Conservation (phyloP, 495 filamentous ascomycete species). For the Penicillium samsonianum region DNA sequence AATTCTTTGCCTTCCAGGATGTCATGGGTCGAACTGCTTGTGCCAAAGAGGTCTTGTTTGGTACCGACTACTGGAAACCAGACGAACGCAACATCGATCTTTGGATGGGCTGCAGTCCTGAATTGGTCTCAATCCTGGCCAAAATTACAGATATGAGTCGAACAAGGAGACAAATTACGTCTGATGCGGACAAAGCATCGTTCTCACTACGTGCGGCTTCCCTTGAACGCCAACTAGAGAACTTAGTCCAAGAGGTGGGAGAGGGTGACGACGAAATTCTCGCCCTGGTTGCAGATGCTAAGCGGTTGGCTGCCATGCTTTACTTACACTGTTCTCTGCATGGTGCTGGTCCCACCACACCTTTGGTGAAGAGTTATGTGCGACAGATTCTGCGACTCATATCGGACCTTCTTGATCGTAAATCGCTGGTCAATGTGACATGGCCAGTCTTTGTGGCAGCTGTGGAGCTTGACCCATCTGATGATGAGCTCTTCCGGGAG, state of each 20-base stretch:
- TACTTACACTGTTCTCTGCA: constrained; percentile 47
- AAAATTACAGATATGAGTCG: constrained; percentile 47
- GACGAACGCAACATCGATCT: constrained; percentile 39
- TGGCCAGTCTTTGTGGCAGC: constrained; percentile 52
- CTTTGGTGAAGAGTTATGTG: constrained; percentile 39
- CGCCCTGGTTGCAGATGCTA: constrained; percentile 40
- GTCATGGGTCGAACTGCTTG: constrained; percentile 52
- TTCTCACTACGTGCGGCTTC: constrained; percentile 36
- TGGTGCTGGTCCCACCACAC: constrained; percentile 40
- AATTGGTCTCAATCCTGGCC: constrained; percentile 42
- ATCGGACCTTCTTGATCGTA: constrained; percentile 37
- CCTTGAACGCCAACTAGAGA: constrained; percentile 33
- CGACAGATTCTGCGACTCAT: constrained; percentile 37
- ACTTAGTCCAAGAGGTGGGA: constrained; percentile 39
- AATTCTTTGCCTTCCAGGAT: constrained; percentile 52
- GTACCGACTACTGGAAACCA: constrained; percentile 45
- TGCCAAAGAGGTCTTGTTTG: constrained; percentile 42
- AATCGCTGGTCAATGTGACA: constrained; percentile 35
- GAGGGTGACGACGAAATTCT: constrained; percentile 35
- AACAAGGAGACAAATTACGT: constrained; percentile 30
- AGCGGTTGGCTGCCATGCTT: constrained; percentile 42
- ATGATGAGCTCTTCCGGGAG: constrained; percentile 41
- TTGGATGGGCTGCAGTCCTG: constrained; percentile 52
- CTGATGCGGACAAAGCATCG: constrained; percentile 23
- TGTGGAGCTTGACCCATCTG: constrained; percentile 43